phyloP scores from a whole-genome alignment of 495 filamentous ascomycete species.

The Penicillium atrosanguineum region DNA sequence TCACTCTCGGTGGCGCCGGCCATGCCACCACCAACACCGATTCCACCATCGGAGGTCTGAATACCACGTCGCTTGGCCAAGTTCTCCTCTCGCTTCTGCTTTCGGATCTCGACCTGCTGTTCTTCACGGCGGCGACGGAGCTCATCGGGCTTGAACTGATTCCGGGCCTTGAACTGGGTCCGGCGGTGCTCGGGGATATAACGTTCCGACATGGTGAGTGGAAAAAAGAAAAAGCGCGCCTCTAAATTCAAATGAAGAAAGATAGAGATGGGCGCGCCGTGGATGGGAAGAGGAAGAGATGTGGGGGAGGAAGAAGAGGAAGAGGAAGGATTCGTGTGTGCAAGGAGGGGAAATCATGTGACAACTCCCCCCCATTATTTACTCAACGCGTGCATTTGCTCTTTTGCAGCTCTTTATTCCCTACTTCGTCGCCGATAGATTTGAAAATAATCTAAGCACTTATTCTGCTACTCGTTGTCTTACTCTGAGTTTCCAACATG shows the following conservation, averaged over 20 bases:
- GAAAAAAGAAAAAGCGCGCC: constrained; percentile 35
- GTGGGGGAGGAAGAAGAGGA: constrained; percentile 29
- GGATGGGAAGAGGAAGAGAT: constrained; percentile 19
- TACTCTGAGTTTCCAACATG: background rate
- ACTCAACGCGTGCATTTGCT: constrained; percentile 4
- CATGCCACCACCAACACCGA: constrained; percentile 78
- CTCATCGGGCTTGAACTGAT: constrained; percentile 97
- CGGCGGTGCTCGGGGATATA: constrained; percentile 99
- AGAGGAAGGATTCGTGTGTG: constrained; percentile 34
- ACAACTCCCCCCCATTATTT: constrained; percentile 11
- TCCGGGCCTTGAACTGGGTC: constrained; percentile 98
- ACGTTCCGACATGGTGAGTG: constrained; percentile 84
- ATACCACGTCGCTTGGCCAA: constrained; percentile 97
- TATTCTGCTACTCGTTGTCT: background rate
- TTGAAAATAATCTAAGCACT: background rate
- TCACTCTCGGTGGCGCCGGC: constrained; percentile 93
- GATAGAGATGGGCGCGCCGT: constrained; percentile 36
- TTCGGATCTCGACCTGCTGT: constrained; percentile 97
- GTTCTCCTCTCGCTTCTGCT: constrained; percentile 97
- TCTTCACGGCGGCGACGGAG: constrained; percentile 98
- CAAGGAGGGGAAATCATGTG: constrained; percentile 28
- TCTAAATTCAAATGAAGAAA: constrained; percentile 20
- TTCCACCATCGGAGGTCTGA: constrained; percentile 63
- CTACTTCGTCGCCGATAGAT: background rate
- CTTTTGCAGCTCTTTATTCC: background rate